Base-by-base conservation (phyloP, 2,329 filamentous ascomycete genomes). In the Stachybotrys echinatus region DNA sequence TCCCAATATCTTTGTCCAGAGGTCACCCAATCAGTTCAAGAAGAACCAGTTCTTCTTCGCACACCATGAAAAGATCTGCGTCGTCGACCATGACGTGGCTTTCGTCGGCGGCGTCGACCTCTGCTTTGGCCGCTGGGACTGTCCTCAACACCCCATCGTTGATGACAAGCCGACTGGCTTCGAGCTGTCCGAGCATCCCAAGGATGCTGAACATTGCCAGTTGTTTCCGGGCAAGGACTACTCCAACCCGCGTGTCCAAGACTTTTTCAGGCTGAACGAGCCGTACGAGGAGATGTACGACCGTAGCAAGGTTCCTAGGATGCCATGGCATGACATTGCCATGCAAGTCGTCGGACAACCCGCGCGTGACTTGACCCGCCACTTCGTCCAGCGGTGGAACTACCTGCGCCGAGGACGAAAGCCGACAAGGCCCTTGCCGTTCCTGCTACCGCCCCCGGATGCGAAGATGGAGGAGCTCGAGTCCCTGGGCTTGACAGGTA, bases 31-130 rank as follows among this genome's bases (percentile, higher is more conserved):
- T 60, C 94, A 99, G 69, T 92, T 97, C 70, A 89, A 95, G 63
- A 95, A 99, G 71, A 97, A 97, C 61, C 95, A 96, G 43, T 99
- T 99, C 74, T 99, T 99, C 75, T 99, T 95, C 77, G 94, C 94
- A 2, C 94, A 99, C 65, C 94, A 99, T 69, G 94, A 99, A 67
- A 99, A 99, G 70, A 81, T 99, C n/a, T 92, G 91, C 62, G 84
- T 99, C 39, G 88, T 99, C 18, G 94, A 99, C 65, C 94, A 97
- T 63, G 94, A 92, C 48, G 84, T 97, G 46, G 94, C 92, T 12
- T 97, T 99, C 66, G 85, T 96, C 45, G 94, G 94, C 52, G 94
- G 94, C 34, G 89, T 99, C 54, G 94, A 99, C 73, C 76, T 99
- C 20, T 99, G 94, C 70, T 96, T 97, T 66, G 94, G 94, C 44